Evolutionary conservation across 2,329 filamentous ascomycete genomes (phyloP), one percentile per base, ranked within the genome.

Genomic region (Penicillium sp.): DNA sequence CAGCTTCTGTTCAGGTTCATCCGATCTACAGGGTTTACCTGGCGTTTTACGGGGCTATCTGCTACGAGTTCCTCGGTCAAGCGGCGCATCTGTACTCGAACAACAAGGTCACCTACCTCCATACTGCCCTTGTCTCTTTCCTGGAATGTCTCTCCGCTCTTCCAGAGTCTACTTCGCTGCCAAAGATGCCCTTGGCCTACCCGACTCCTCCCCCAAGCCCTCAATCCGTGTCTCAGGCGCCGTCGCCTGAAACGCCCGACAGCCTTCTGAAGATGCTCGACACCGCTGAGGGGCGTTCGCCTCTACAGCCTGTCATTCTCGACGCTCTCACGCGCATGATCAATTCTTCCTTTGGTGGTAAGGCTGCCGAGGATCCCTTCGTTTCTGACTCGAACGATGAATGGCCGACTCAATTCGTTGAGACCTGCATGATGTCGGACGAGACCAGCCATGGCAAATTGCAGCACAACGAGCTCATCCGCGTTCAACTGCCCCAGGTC

Each of bases 11-110:
- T 49, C 53, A 79, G 77, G 64, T 75, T 25, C 66, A 78, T 58
- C 68, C 71, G 6, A 63, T 78, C 33, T 65, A 76, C 58, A 71
- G 70, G 26, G 72, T 73, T 5, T 82, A 78, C 65, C 73, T 83
- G 42, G 73, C 75, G 60, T 82, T 83, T 68, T 83, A 83, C 68
- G 73, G 74, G 10, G 82, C 77, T 3, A 70, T 80, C 10, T 79
- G 75, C 28, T 78, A 81, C 60, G 81, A 83, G 59, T 74, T 75
- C 4, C 73, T 83, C n/a, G 81, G 79, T 3, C 75, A 78, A 10
- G 66, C 74, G 33, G 79, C 81, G 54, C 81, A 83, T 57, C 72
- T 79, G n/a, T 77, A 78, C 64, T 83, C 81, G 2, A 68, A 66
- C 25, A 76, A 76, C 42, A 83, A 82, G 65, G 35, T 82, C 6